Conservation (phyloP, 306 rosid genomes). For the Acmispon strigosus region DNA sequence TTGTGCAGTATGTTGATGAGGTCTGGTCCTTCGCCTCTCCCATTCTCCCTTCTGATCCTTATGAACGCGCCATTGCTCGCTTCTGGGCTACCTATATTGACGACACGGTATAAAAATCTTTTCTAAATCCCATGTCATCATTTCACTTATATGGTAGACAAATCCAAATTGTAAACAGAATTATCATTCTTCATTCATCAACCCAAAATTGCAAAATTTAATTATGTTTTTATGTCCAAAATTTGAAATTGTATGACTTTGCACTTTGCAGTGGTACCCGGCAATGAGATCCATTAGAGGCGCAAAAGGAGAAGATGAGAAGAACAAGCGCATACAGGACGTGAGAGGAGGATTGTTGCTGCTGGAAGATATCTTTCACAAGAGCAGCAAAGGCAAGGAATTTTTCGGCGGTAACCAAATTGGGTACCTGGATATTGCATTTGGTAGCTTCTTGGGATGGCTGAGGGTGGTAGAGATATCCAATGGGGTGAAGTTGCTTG, state of each 20-base stretch:
- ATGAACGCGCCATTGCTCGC: conserved; percentile 46
- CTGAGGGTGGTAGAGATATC: conserved; percentile 29
- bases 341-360: conserved; percentile 19
- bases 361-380: conserved; percentile 41
- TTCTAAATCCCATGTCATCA: too few relatives aligned
- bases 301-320: conserved; percentile 37
- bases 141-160: too few relatives aligned
- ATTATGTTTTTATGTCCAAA: too few relatives aligned
- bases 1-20: conserved; percentile 54
- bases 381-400: conserved; percentile 40
- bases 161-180: background rate
- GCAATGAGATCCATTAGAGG: conserved; percentile 17
- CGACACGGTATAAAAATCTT: conserved; percentile 31
- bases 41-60: conserved; percentile 51
- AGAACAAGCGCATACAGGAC: conserved; percentile 27
- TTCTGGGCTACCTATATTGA: conserved; percentile 55
- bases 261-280: conserved; percentile 43
- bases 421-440: conserved; percentile 53
- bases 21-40: conserved; percentile 37
- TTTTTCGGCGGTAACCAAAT: conserved; percentile 49
- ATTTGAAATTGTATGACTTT: background rate
- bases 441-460: conserved; percentile 55
- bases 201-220: too few relatives aligned
- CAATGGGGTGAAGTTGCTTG: conserved; percentile 35
- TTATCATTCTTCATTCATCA: too few relatives aligned